phyloP scores from a whole-genome alignment of 202 grass and related monocot species.

The Hordeum pubiflorum region DNA sequence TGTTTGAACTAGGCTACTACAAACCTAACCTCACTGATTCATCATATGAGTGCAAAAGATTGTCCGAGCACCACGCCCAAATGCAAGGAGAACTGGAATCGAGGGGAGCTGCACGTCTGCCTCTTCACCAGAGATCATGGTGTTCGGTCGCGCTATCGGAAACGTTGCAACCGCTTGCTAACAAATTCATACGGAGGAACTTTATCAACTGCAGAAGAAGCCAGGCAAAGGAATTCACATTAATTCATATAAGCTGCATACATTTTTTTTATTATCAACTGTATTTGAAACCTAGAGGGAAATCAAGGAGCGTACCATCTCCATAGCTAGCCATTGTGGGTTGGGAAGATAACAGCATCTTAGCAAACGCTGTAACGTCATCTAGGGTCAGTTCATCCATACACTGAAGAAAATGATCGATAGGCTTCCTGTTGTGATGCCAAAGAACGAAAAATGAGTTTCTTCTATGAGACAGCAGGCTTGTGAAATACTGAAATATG shows the following conservation, averaged over 20 bases:
- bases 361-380: conserved; percentile 57
- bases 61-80: not conserved
- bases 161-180: conserved; percentile 22
- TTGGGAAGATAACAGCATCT: conserved; percentile 57
- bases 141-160: not conserved
- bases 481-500: not conserved
- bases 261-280: not conserved
- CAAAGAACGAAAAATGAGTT: conserved; percentile 10
- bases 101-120: not conserved
- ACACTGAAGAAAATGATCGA: conserved; percentile 60
- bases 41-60: not conserved
- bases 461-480: not conserved
- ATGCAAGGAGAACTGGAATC: not conserved
- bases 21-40: conserved; percentile 4
- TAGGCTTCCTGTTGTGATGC: conserved; percentile 54
- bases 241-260: conserved; percentile 8
- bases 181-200: conserved; percentile 49
- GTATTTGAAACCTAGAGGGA: not conserved
- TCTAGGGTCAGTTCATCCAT: conserved; percentile 63
- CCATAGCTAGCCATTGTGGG: conserved; percentile 80
- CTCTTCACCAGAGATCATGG: not conserved
- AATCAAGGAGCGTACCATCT: conserved; percentile 46
- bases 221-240: conserved; percentile 23
- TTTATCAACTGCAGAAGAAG: conserved; percentile 42
- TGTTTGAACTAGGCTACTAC: not conserved